These are phyloP conservation scores for Panaeolus cyanescens DNA, from an alignment of 768 basidiomycete species.

Conservation along the genomic window DNA sequence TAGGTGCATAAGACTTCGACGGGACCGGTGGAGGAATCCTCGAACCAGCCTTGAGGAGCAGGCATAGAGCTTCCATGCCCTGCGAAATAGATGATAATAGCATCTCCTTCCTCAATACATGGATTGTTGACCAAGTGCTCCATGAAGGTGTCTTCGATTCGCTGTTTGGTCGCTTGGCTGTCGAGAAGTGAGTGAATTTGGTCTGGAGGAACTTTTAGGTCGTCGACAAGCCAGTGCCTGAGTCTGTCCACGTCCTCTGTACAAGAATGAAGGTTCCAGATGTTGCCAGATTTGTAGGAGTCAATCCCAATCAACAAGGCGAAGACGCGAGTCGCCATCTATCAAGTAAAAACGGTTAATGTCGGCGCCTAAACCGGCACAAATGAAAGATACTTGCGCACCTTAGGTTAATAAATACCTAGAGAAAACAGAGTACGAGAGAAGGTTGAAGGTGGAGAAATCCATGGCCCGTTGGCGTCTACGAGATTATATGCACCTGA, in stretches of 20 bases:
- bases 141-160: conserved; percentile 63
- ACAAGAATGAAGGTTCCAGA: conserved; percentile 70
- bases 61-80: conserved; percentile 67
- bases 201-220: conserved; percentile 57
- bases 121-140: conserved; percentile 65
- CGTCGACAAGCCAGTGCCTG: conserved; percentile 55
- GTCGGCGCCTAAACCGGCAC: background rate
- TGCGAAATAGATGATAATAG: conserved; percentile 70
- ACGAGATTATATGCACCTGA: background rate
- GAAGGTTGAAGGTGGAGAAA: background rate
- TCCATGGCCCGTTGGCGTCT: background rate
- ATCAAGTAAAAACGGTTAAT: background rate
- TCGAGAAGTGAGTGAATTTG: conserved; percentile 61
- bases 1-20: conserved; percentile 69
- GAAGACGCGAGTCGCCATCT: conserved; percentile 47
- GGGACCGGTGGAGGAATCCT: conserved; percentile 32
- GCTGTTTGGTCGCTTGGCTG: conserved; percentile 58
- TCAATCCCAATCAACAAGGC: conserved; percentile 73
- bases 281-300: conserved; percentile 60
- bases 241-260: conserved; percentile 64
- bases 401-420: background rate
- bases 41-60: conserved; percentile 65
- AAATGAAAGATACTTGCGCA: background rate
- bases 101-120: conserved; percentile 59
- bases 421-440: background rate